A percentile compares a stretch with the other conserved stretches of the same genome.
phyloP scores from a whole-genome alignment of 331 rosid species.

The Arachis monticola region DNA sequence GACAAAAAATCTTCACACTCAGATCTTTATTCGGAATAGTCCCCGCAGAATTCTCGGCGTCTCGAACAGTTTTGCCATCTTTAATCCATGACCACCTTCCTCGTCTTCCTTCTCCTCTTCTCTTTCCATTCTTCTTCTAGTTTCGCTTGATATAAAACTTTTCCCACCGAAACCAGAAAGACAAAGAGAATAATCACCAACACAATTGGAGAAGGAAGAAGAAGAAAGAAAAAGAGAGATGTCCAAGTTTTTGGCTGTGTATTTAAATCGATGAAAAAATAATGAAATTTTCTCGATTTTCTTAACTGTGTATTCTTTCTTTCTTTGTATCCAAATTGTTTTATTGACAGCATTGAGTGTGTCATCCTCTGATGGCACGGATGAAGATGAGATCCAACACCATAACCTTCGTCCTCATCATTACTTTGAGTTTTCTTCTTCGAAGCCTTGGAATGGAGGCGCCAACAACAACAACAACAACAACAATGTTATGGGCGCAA shows the following conservation, averaged over 20 bases:
- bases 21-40: no score
- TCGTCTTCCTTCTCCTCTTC: constrained; percentile 35
- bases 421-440: constrained; percentile 58
- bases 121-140: constrained; percentile 1
- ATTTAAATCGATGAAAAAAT: no score
- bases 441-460: constrained; percentile 61
- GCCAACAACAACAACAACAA: constrained; percentile 16
- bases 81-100: constrained; percentile 25
- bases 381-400: constrained; percentile 85
- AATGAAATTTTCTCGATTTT: no score
- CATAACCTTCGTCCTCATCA: constrained; percentile 50
- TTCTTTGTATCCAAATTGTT: neutral
- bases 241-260: no score
- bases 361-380: constrained; percentile 73
- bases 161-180: neutral
- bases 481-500: constrained; percentile 36
- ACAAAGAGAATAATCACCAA: neutral
- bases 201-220: constrained; percentile 10
- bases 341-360: constrained; percentile 68
- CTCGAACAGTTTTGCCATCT: no score
- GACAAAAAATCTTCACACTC: no score
- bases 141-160: neutral
- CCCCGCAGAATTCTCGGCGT: no score
- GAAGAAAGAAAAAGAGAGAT: neutral
- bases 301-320: constrained; percentile 31